Base-by-base conservation (phyloP, 495 filamentous ascomycete species). In the Aspergillus diversus region DNA sequence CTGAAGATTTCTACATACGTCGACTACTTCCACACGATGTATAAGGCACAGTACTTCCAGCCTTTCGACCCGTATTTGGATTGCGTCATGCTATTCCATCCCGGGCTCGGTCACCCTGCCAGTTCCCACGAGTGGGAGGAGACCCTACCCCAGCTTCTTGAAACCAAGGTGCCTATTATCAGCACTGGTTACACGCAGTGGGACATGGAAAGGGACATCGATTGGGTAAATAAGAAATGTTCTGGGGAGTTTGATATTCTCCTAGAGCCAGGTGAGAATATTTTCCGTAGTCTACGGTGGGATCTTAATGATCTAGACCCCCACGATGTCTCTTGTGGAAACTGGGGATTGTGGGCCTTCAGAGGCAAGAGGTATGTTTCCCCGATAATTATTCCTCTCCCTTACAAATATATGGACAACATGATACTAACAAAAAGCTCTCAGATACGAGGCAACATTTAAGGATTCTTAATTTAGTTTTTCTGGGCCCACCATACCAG, bases 21-120 rank as follows among this genome's bases (percentile, higher is more conserved):
- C 31, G 96, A 99, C 62, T 97, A 99, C 77, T 99, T 93, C 80
- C 93, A 99, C 73, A 97, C 92, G 1, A 84, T 99, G 69, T 93
- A 98, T 77, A 87, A 94, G 68, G 88, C 94, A 1, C 86, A 89
- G 34, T 81, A 91, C 59, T 99, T 98, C 79, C 84, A 90, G 31
- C 96, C 96, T 0, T 97, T 91, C 75, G 95, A 99, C 73, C 95
- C 95, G 1, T 99, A 99, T 74, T 94, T 99, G 67, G 95, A 99
- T 78, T 91, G 88, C 71, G 93, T 99, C 68, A 86, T 99, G 69
- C 83, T 96, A 55, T 99, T 97, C 81, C 95, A 99, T 73, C 95
- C 95, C 3, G 95, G 95, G 7, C 80, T 99, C 21, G 95, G 95
- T 21, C 96, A 99, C 73, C 93, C 96, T 6, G 91, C 92, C 17